phyloP scores from a whole-genome alignment of 1,284 basidiomycete species.

The Volvariella surrecta region DNA sequence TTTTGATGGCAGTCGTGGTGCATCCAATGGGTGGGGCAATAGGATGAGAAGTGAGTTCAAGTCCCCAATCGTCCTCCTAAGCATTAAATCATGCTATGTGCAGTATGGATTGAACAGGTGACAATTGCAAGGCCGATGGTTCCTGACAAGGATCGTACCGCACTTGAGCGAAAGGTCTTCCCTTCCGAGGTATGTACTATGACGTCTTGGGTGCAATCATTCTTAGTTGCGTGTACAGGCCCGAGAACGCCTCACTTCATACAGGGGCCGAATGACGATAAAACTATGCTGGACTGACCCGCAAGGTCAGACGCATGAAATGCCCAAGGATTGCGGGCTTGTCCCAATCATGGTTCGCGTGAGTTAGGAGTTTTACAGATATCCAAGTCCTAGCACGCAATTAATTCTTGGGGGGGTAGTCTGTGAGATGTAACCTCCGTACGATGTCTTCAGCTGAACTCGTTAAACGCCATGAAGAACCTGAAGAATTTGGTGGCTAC shows the following conservation, averaged over 20 bases:
- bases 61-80: slow-evolving; percentile 21
- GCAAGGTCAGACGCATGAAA: slow-evolving; percentile 64
- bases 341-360: slow-evolving; percentile 97
- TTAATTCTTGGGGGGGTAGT: slow-evolving; percentile 40
- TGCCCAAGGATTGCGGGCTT: slow-evolving; percentile 84
- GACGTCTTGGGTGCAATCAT: background rate
- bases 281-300: slow-evolving; percentile 83
- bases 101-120: slow-evolving; percentile 89
- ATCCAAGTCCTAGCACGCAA: no score
- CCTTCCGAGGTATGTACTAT: slow-evolving; percentile 70
- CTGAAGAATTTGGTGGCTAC: slow-evolving; percentile 98
- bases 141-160: slow-evolving; percentile 74
- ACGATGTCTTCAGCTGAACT: slow-evolving; percentile 82
- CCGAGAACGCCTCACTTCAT: slow-evolving; percentile 87
- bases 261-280: slow-evolving; percentile 87
- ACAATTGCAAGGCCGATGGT: slow-evolving; percentile 84
- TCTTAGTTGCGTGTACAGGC: slow-evolving; percentile 41
- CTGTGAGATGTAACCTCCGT: slow-evolving; percentile 89
- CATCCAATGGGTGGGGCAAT: slow-evolving; percentile 65
- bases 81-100: slow-evolving; percentile 8
- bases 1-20: slow-evolving; percentile 79
- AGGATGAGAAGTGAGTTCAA: slow-evolving; percentile 58
- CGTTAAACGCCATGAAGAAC: slow-evolving; percentile 88
- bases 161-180: slow-evolving; percentile 75
- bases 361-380: slow-evolving; percentile 26